These are phyloP conservation scores for Colletotrichum sp. DNA, from an alignment of 2,329 filamentous ascomycete species.

Conservation along the genomic window DNA sequence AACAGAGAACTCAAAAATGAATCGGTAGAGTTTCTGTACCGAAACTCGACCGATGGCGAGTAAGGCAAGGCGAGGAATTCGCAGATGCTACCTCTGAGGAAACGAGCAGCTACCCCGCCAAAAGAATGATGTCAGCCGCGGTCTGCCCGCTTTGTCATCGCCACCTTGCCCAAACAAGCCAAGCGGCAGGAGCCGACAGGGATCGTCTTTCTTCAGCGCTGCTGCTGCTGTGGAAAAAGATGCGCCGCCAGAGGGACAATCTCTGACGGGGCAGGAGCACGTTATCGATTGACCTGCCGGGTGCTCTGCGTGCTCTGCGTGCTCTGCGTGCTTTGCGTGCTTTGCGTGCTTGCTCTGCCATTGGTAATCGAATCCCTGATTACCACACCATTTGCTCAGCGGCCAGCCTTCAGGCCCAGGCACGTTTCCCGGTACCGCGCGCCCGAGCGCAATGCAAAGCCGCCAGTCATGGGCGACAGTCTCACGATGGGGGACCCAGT, in stretches of 20 bases:
- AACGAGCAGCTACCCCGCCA: neutral
- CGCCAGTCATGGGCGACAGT: neutral
- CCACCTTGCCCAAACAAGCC: neutral
- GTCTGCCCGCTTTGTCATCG: neutral
- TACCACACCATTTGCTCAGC: conserved; percentile 19
- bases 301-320: neutral
- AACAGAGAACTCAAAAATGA: neutral
- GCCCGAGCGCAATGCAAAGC: neutral
- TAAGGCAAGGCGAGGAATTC: neutral
- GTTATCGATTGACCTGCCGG: neutral
- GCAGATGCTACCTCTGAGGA: neutral
- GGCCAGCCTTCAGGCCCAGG: neutral
- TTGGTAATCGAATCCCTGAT: conserved; percentile 13
- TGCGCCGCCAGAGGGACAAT: neutral
- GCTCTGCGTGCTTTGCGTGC: neutral
- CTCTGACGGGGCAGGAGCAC: neutral
- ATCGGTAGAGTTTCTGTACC: neutral
- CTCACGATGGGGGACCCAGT: neutral
- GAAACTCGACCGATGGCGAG: neutral
- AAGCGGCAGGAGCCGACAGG: neutral
- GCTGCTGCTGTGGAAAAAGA: neutral
- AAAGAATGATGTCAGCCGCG: conserved; percentile 1
- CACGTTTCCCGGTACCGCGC: neutral
- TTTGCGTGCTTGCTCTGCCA: neutral
- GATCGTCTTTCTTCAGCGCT: neutral